Evolutionary conservation across 2,329 filamentous ascomycete species (phyloP).

Genomic region (Fusarium poae): DNA sequence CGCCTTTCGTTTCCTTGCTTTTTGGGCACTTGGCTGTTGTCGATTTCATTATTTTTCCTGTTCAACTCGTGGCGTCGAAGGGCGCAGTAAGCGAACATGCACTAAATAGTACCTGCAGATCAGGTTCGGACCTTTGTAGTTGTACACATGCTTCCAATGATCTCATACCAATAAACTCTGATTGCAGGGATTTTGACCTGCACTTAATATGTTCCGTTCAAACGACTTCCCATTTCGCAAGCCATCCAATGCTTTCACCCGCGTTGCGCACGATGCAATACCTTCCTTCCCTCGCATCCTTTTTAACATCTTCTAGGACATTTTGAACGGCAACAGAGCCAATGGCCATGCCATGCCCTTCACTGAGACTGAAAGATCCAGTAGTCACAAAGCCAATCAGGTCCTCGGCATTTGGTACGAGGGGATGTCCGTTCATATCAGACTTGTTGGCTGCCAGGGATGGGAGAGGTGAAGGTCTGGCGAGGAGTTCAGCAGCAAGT

Average conservation of each 20-base stretch:
- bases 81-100: slow-evolving; percentile 9
- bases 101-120: slow-evolving; percentile 16
- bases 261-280: slow-evolving; percentile 86
- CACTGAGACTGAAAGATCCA: slow-evolving; percentile 83
- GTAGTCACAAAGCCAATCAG: slow-evolving; percentile 92
- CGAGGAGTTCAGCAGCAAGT: slow-evolving; percentile 63
- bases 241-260: slow-evolving; percentile 81
- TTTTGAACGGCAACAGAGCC: slow-evolving; percentile 75
- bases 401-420: slow-evolving; percentile 79
- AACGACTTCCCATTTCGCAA: slow-evolving; percentile 81
- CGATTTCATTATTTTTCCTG: slow-evolving; percentile 9
- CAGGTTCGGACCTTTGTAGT: background rate
- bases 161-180: background rate
- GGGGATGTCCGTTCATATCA: slow-evolving; percentile 67
- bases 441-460: slow-evolving; percentile 55
- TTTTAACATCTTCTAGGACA: slow-evolving; percentile 58
- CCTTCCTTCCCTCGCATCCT: slow-evolving; percentile 58
- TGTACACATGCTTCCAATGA: background rate
- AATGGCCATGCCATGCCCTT: slow-evolving; percentile 81
- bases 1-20: slow-evolving; percentile 44
- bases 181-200: background rate
- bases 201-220: slow-evolving; percentile 47
- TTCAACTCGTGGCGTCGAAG: slow-evolving; percentile 24
- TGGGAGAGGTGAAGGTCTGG: slow-evolving; percentile 50
- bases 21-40: background rate